Conservation (phyloP, 768 basidiomycete genomes). For the Psilocybe azurescens region DNA sequence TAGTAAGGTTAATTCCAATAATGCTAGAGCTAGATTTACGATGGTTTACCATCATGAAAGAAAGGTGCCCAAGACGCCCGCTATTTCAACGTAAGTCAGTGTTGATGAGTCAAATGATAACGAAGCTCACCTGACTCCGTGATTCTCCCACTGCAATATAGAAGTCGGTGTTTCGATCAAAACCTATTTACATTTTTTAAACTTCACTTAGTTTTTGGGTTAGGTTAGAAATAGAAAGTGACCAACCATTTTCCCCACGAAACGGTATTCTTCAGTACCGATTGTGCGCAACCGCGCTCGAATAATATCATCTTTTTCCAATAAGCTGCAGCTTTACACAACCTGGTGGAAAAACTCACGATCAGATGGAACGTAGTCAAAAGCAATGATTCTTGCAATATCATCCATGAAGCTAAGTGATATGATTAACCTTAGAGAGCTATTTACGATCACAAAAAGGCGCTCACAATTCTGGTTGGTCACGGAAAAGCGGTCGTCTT, state of each 20-base stretch:
- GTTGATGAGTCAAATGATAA: not conserved
- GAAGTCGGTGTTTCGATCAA: conserved; percentile 56
- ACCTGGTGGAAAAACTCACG: conserved; percentile 41
- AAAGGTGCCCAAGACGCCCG: conserved; percentile 76
- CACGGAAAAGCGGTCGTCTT: conserved; percentile 57
- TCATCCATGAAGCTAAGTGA: conserved; percentile 74
- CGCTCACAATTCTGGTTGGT: conserved; percentile 72
- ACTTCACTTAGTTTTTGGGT: too few relatives aligned
- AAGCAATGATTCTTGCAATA: conserved; percentile 57
- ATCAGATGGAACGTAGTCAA: conserved; percentile 67
- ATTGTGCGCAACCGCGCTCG: conserved; percentile 75
- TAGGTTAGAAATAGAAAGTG: conserved; percentile 4
- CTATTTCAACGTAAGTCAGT: conserved; percentile 28
- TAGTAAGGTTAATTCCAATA: not conserved
- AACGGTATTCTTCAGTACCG: conserved; percentile 76
- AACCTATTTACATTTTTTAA: conserved; percentile 22
- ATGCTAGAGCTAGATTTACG: not conserved
- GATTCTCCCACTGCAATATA: conserved; percentile 74
- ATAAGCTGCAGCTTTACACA: not conserved
- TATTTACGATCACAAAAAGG: not conserved
- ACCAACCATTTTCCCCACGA: conserved; percentile 58
- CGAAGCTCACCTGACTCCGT: conserved; percentile 47
- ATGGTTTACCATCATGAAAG: conserved; percentile 66
- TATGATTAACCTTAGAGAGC: not conserved
- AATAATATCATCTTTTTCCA: conserved; percentile 65